Conservation (phyloP, 2,329 filamentous ascomycete species). For the Neofusicoccum cordaticola region DNA sequence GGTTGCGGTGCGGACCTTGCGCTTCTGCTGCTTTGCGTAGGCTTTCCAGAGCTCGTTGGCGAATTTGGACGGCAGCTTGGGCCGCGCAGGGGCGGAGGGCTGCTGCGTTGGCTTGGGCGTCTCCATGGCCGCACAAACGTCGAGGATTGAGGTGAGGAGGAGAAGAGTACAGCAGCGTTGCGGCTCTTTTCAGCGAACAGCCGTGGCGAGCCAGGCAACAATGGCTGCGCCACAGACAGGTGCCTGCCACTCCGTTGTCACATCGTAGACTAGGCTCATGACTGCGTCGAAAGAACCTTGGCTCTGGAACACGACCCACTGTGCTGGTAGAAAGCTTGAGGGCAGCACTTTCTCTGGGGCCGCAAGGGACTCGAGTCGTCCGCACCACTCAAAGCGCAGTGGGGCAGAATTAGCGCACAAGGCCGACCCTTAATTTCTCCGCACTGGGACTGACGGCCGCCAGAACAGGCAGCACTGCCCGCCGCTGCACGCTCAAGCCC, state of each 20-base stretch:
- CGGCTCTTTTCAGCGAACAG: background rate
- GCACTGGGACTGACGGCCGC: background rate
- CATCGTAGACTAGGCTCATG: no score
- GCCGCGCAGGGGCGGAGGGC: background rate
- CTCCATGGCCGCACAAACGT: background rate
- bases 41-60: background rate
- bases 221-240: background rate
- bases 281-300: no score
- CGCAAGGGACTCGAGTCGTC: no score
- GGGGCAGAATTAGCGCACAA: background rate
- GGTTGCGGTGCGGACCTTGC: background rate
- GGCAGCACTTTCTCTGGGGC: no score
- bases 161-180: background rate
- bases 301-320: no score
- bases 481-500: background rate
- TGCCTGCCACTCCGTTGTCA: background rate
- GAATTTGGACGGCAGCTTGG: background rate
- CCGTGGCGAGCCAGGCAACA: background rate
- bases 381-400: background rate
- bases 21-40: background rate
- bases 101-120: background rate
- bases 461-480: background rate
- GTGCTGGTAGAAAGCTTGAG: no score
- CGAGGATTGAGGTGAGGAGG: background rate
- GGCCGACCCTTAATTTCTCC: background rate